Percentiles rank a stretch among this genome's conserved stretches.
Conservation (phyloP, 768 basidiomycete genomes). For the Termitomyces sp. region DNA sequence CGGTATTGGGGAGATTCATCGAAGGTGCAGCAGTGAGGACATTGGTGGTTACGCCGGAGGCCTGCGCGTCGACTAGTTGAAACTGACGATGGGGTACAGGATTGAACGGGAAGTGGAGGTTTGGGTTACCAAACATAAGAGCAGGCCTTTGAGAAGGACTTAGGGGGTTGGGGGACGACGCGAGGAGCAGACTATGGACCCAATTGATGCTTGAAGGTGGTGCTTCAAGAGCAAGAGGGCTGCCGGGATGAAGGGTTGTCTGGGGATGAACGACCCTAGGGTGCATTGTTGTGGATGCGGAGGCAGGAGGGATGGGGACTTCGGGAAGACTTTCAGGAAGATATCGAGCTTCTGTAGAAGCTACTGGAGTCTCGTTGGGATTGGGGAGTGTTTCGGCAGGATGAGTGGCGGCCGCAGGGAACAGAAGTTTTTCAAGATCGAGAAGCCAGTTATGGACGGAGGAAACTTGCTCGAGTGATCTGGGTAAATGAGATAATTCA, state of each 20-base stretch:
- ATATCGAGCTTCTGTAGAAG: neutral
- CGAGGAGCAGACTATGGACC: neutral
- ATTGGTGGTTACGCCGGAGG: neutral
- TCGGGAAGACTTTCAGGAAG: neutral
- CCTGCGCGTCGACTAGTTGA: neutral
- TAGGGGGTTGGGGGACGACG: neutral
- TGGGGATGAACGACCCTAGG: neutral
- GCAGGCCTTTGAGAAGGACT: neutral
- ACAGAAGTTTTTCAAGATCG: too few relatives aligned
- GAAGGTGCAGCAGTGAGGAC: neutral
- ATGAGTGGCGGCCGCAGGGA: neutral
- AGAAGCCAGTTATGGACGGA: neutral
- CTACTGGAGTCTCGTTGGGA: neutral
- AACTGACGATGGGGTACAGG: neutral
- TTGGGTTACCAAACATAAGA: neutral
- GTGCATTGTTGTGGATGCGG: neutral
- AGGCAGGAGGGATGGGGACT: neutral
- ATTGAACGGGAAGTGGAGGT: neutral
- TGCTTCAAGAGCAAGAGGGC: neutral
- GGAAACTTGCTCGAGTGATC: neutral
- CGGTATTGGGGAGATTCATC: neutral
- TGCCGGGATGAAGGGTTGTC: neutral
- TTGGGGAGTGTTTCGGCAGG: neutral
- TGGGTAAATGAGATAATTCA: neutral
- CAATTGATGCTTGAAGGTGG: too few relatives aligned